A percentile compares a stretch with the other conserved stretches of the same genome.
These are phyloP conservation scores for Kwoniella dejecticola DNA, from an alignment of 768 basidiomycete species.

Conservation along the genomic window DNA sequence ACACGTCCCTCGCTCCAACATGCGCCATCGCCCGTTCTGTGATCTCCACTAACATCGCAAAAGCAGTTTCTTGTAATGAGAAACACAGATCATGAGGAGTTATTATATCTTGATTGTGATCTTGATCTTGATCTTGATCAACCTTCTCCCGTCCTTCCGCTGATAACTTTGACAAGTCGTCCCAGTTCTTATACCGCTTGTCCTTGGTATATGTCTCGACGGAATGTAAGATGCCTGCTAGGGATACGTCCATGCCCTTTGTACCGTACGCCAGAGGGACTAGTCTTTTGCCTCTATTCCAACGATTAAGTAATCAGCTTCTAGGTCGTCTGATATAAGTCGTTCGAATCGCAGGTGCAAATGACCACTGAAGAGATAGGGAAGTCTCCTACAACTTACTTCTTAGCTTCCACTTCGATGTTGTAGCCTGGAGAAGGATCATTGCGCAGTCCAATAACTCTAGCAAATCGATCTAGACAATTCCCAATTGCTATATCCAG, in stretches of 20 bases:
- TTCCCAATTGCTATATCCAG: conserved; percentile 99
- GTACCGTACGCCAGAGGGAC: conserved; percentile 88
- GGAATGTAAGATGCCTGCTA: conserved; percentile 90
- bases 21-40: conserved; percentile 99
- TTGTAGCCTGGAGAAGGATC: conserved; percentile 96
- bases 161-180: not conserved
- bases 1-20: conserved; percentile 90
- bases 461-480: conserved; percentile 93
- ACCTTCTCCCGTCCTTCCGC: not conserved
- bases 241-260: conserved; percentile 96
- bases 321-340: too few relatives aligned
- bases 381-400: too few relatives aligned
- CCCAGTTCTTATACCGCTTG: conserved; percentile 69
- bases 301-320: not conserved
- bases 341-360: too few relatives aligned
- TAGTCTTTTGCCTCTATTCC: conserved; percentile 73
- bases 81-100: conserved; percentile 96
- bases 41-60: conserved; percentile 98
- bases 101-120: conserved; percentile 71
- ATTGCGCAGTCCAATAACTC: conserved; percentile 90
- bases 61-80: conserved; percentile 94
- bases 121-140: not conserved
- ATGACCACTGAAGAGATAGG: too few relatives aligned
- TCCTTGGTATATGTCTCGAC: conserved; percentile 84
- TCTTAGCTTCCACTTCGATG: conserved; percentile 93